Base-by-base conservation (phyloP, 169 alveolate species). In the Miamiensis avidus region DNA sequence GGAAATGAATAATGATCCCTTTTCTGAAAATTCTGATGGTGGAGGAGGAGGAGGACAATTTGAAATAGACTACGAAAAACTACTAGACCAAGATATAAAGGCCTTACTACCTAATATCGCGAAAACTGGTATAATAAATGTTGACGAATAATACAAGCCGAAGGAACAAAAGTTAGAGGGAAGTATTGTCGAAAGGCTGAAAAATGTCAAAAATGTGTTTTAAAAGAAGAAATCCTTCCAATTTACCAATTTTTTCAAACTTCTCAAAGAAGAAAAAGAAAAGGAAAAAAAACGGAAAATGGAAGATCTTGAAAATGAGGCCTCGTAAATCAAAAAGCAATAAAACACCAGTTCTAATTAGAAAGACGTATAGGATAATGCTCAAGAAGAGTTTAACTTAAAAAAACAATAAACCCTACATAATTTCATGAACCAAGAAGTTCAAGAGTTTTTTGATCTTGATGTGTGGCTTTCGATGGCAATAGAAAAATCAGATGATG, bases 101-200 rank as follows among this genome's bases (percentile, higher is more conserved):
- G 31, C 33, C 4, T 27, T 85, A 29, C 25, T 85, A 20, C 90
- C 90, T 25, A 74, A 78, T 75, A 85, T 85, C 28, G 65, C 83
- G 26, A 85, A 85, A 34, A 85, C 90, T 30, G 90, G 90, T 74
- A 27, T 85, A 0, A 73, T 30, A 28, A 73, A 85, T 6, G 49
- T 85, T 25, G 90, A 85, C 65, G 86, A 85, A 81, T 64, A 74
- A 29, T n/a, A 74, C 20, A 49, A 20, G 20, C 69, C 20, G 69
- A 20, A 49, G 20, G 4, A 11, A 49, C 4, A 11, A 20, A 49
- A 4, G 20, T 49, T 49, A 20, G 20, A 11, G 69, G 20, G 20
- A 49, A 49, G 69, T 49, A 11, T 11, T 49, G 20, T 11, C 20
- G 20, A 49, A 4, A 49, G 4, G 69, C 4, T 49, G 69, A 49